Conservation (phyloP, 768 basidiomycete species). For the Scleroderma citrinum region DNA sequence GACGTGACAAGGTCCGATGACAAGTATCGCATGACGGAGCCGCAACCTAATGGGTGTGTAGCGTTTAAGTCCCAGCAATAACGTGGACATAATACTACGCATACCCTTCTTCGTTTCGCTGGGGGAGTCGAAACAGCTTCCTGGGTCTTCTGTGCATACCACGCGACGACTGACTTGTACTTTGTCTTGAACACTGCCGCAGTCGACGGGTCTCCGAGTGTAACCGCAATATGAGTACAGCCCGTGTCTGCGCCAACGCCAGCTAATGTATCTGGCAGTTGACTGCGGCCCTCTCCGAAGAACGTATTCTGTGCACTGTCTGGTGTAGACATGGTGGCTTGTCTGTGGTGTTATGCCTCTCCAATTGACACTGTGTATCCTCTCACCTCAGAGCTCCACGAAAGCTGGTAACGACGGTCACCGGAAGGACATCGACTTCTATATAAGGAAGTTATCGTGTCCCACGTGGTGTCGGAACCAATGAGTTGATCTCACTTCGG, state of each 20-base stretch:
- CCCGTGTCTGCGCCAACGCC: not conserved
- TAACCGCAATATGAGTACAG: conserved; percentile 38
- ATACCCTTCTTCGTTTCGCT: conserved; percentile 62
- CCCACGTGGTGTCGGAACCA: too few relatives aligned
- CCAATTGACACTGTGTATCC: too few relatives aligned
- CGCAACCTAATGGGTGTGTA: conserved; percentile 34
- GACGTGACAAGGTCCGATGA: conserved; percentile 46
- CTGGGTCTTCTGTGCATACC: conserved; percentile 46
- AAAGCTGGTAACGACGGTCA: not conserved
- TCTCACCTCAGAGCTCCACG: too few relatives aligned
- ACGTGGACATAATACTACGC: conserved; percentile 9
- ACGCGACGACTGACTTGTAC: conserved; percentile 49
- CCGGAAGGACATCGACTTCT: too few relatives aligned
- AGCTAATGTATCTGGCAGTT: not conserved
- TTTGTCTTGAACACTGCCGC: conserved; percentile 34
- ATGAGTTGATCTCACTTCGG: too few relatives aligned
- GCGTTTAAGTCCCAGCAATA: not conserved
- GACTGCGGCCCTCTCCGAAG: not conserved
- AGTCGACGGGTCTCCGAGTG: conserved; percentile 30
- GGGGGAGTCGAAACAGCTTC: conserved; percentile 35
- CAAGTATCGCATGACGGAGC: conserved; percentile 64
- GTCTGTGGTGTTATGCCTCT: not conserved
- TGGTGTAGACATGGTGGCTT: not conserved
- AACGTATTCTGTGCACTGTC: not conserved
- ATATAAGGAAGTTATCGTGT: too few relatives aligned